Percentiles rank a stretch among this genome's conserved stretches.
Evolutionary conservation across 1,284 basidiomycete species (phyloP).

Genomic region (Ganoderma boninense): DNA sequence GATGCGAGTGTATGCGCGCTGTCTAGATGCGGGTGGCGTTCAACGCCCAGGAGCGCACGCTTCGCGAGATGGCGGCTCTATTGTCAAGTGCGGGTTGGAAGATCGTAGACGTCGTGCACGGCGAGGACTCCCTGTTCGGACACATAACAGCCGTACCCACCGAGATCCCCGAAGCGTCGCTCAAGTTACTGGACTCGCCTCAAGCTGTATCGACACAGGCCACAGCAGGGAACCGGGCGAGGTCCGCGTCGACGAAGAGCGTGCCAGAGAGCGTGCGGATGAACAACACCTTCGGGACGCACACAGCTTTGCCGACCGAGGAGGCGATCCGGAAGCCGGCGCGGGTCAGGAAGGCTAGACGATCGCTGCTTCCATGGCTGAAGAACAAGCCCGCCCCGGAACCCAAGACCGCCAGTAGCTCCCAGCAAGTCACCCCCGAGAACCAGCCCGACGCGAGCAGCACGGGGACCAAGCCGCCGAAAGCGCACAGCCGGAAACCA

Average conservation of each 20-base stretch:
- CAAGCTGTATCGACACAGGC: background rate
- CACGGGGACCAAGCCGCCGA: background rate
- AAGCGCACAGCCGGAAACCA: slow-evolving; percentile 12
- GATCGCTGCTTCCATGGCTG: slow-evolving; percentile 26
- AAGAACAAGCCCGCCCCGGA: slow-evolving; percentile 19
- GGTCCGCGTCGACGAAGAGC: slow-evolving; percentile 27
- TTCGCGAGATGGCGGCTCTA: slow-evolving; percentile 67
- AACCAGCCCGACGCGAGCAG: background rate
- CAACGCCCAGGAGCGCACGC: slow-evolving; percentile 75
- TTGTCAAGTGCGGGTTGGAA: slow-evolving; percentile 73
- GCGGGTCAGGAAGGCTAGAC: slow-evolving; percentile 16
- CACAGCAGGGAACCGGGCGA: background rate
- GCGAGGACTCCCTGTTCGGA: slow-evolving; percentile 69
- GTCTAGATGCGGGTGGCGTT: slow-evolving; percentile 74
- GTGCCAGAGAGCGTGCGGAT: slow-evolving; percentile 33
- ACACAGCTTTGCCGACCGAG: slow-evolving; percentile 38
- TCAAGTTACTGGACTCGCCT: slow-evolving; percentile 24
- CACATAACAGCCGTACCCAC: slow-evolving; percentile 71
- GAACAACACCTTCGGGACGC: slow-evolving; percentile 41
- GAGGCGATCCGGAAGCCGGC: slow-evolving; percentile 34
- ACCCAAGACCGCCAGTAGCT: background rate
- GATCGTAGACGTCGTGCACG: slow-evolving; percentile 63
- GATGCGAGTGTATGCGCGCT: slow-evolving; percentile 5
- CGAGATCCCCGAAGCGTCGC: slow-evolving; percentile 47
- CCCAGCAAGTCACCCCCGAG: slow-evolving; percentile 20